A percentile compares a stretch with the other conserved stretches of the same genome.
These are phyloP conservation scores for Pneumocystis murina DNA, from an alignment of 1,139 yeast species.

Conservation along the genomic window DNA sequence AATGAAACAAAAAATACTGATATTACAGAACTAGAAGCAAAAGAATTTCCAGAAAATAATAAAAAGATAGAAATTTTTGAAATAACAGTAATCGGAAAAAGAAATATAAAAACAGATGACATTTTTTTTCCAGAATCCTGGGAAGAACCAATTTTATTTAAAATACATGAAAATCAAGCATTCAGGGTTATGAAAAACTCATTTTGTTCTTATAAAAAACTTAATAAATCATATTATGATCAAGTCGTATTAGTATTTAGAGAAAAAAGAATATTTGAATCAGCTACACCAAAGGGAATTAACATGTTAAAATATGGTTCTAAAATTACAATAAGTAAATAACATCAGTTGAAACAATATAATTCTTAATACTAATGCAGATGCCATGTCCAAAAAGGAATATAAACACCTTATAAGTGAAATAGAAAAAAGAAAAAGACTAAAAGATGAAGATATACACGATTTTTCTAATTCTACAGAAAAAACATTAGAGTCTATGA, in stretches of 20 bases:
- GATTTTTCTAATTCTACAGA: neutral
- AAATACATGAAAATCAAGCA: neutral
- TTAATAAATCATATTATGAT: neutral
- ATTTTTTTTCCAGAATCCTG: neutral
- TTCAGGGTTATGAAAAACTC: neutral
- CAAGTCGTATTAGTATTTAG: neutral
- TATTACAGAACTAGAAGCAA: no score
- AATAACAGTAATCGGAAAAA: neutral
- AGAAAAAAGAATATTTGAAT: neutral
- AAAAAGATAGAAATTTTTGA: neutral
- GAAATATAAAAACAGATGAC: neutral
- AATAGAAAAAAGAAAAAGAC: neutral
- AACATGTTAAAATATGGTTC: neutral
- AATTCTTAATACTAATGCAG: neutral
- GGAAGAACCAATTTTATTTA: neutral
- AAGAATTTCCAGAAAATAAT: neutral
- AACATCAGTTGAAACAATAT: neutral
- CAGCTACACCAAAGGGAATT: neutral
- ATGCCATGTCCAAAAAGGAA: neutral
- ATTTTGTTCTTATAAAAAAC: neutral
- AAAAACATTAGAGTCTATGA: neutral
- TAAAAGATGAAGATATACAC: neutral
- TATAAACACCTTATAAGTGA: neutral
- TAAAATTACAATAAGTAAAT: neutral
- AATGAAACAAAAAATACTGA: neutral